phyloP scores from a whole-genome alignment of 257 asterid genomes.

The Coffea canephora region DNA sequence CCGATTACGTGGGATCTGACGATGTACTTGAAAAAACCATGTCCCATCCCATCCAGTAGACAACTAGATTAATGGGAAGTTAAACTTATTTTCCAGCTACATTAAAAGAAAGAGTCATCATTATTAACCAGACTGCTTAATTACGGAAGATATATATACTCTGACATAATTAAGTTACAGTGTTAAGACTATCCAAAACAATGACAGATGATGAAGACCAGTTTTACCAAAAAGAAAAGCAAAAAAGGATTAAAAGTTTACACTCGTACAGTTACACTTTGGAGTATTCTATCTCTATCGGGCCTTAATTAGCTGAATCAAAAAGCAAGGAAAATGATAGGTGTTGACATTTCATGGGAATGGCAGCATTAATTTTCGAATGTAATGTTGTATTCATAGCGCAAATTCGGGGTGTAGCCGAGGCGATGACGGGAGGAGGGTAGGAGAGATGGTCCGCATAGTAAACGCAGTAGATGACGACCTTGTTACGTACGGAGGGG shows the following conservation, averaged over 20 bases:
- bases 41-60: neutral
- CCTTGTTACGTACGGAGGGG: conserved; percentile 8
- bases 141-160: too few species aligned
- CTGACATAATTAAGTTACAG: too few species aligned
- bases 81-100: neutral
- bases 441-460: neutral
- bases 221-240: neutral
- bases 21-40: neutral
- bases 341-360: conserved; percentile 3
- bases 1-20: neutral
- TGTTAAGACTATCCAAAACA: neutral
- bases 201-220: neutral
- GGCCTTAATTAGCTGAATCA: neutral
- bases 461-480: neutral
- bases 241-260: too few species aligned
- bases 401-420: neutral
- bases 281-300: too few species aligned
- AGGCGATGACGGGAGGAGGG: neutral
- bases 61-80: neutral
- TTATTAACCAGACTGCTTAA: neutral
- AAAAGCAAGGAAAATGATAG: conserved; percentile 8
- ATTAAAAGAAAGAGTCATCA: too few species aligned
- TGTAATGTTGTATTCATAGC: conserved; percentile 8
- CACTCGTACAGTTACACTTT: too few species aligned
- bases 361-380: neutral